Conservation (phyloP, 805 yeast genomes). For the Lipomyces mesembrius region DNA sequence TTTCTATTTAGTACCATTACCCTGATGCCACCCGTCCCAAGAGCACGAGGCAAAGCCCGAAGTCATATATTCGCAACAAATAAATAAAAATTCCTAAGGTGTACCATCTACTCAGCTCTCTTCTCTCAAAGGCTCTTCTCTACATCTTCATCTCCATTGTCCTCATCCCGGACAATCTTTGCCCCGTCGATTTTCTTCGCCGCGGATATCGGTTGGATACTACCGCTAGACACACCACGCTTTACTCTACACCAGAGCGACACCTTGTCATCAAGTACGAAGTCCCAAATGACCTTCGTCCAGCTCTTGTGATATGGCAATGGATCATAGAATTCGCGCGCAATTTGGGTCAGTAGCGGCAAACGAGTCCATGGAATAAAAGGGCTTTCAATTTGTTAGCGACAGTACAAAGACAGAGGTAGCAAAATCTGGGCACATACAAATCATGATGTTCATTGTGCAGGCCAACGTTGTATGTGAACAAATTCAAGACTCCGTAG, state of each 20-base stretch:
- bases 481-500: conserved; percentile 74
- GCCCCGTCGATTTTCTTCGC: conserved; percentile 9
- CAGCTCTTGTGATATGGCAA: conserved; percentile 79
- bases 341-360: conserved; percentile 65
- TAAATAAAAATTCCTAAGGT: neutral
- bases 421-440: conserved; percentile 5
- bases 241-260: conserved; percentile 81
- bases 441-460: conserved; percentile 96
- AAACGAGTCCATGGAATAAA: conserved; percentile 87
- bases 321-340: conserved; percentile 79
- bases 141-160: conserved; percentile 25
- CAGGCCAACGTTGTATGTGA: conserved; percentile 92
- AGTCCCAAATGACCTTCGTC: conserved; percentile 75
- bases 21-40: too few species aligned
- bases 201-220: neutral
- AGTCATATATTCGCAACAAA: neutral
- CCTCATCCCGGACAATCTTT: conserved; percentile 19
- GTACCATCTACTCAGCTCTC: neutral
- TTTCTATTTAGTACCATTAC: too few species aligned
- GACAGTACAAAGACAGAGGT: neutral
- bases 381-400: conserved; percentile 50
- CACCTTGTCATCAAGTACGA: conserved; percentile 68
- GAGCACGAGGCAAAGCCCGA: too few species aligned
- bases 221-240: conserved; percentile 48
- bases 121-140: neutral